Conservation (phyloP, 2,329 filamentous ascomycete genomes). For the Apiospora marii region DNA sequence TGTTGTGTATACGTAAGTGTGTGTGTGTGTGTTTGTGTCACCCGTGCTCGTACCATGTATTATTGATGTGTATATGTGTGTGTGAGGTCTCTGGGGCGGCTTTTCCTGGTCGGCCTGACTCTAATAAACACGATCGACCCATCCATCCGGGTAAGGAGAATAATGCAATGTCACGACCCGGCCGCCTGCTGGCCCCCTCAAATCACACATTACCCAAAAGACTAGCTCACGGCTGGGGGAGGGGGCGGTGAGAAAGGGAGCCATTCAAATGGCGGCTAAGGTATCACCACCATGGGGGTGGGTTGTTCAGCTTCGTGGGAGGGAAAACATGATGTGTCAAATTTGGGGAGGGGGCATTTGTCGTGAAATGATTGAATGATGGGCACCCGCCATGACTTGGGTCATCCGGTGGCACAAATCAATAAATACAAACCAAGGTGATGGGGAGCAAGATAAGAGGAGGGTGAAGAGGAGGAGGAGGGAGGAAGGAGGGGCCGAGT, state of each 20-base stretch:
- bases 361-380: conserved; percentile 3
- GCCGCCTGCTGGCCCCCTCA: background rate
- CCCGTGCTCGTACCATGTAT: background rate
- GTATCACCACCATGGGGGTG: background rate
- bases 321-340: conserved; percentile 1
- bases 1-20: background rate
- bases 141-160: conserved; percentile 2
- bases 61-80: background rate
- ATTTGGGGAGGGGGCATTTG: background rate
- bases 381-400: conserved; percentile 13
- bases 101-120: background rate
- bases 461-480: background rate
- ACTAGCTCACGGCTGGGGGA: background rate
- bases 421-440: background rate
- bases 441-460: background rate
- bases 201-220: background rate
- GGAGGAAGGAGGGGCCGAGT: background rate
- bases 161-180: conserved; percentile 14
- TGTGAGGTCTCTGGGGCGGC: background rate
- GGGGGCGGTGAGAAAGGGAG: background rate
- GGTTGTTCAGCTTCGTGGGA: background rate
- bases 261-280: background rate
- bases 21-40: background rate
- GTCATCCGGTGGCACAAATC: background rate
- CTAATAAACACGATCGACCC: background rate